Evolutionary conservation across 1,139 yeast species (phyloP), one percentile per base, ranked within the genome.

Genomic region (Sugiyamaella novakii): DNA sequence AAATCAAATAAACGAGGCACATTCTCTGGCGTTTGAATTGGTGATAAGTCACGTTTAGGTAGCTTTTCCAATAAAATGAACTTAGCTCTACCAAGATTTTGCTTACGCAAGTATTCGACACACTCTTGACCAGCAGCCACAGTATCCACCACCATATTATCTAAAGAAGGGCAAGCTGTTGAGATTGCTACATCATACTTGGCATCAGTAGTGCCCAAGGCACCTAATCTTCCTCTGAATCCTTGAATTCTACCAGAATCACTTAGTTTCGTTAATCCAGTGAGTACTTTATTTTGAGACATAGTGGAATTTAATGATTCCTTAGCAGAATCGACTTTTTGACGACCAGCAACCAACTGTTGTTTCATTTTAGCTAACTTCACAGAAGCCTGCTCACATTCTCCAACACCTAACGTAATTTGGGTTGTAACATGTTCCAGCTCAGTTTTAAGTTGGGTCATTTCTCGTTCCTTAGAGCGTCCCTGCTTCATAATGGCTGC

Each of bases 41-140:
- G 79, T 2, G 70, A 63, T 59, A 84, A 59, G 57, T 84, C 78
- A 60, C 83, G 83, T 35, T 76, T 75, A 44, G 91, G 77, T 52
- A 92, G 71, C 63, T 88, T 86, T 55, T 84, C 81, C 54, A 94
- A 73, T 35, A 94, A 77, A 52, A 92, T 85, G 63, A 94, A 92
- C 54, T 85, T 82, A 4, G 96, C 96, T 58, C 91, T 84, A 0
- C 99, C 99, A 33, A 91, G 74, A 54, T 84, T 83, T 60, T 87
- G 86, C 61, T 84, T 84, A 52, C 98, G 77, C 62, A 94, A 75
- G 59, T 87, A 85, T 47, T 87, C 94, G 52, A 94, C 87, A 67
- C 98, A 92, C 43, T 80, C 81, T 64, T 89, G 97, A 0, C 96
- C 98, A 25, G 87, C 84, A 59, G 87, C 96, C 7, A 92, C 98